phyloP scores from a whole-genome alignment of 768 basidiomycete genomes.

The Russula sp. region DNA sequence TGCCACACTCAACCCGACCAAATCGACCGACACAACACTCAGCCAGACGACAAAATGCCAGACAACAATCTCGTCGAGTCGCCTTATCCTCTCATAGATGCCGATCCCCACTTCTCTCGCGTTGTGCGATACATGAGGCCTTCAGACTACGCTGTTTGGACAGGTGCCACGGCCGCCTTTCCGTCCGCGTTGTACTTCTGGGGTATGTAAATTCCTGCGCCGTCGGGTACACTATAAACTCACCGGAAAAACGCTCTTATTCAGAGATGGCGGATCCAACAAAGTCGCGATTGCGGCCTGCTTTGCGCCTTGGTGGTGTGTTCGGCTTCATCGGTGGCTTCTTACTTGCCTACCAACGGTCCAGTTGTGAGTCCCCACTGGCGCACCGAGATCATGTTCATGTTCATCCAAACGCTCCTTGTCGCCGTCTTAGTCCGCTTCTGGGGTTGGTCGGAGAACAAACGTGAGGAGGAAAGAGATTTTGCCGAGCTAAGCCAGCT shows the following conservation, averaged over 20 bases:
- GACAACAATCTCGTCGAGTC: constrained; percentile 55
- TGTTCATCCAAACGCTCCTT: background rate
- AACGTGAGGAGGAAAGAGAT: constrained; percentile 75
- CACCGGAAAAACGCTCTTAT: constrained; percentile 27
- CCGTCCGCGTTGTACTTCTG: constrained; percentile 78
- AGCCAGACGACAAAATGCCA: constrained; percentile 42
- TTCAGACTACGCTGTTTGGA: constrained; percentile 86
- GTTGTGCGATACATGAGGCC: constrained; percentile 88
- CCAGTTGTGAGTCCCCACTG: constrained; percentile 60
- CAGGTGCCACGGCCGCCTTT: constrained; percentile 71
- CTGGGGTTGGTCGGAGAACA: constrained; percentile 94
- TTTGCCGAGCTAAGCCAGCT: constrained; percentile 72
- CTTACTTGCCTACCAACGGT: constrained; percentile 88
- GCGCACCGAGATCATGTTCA: constrained; percentile 18
- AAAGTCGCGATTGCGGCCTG: constrained; percentile 40
- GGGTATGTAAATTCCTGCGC: constrained; percentile 47
- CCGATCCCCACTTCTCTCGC: constrained; percentile 84
- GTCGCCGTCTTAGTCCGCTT: constrained; percentile 62
- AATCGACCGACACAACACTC: background rate
- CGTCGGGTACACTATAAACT: constrained; percentile 25
- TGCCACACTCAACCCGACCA: constrained; percentile 2
- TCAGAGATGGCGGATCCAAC: constrained; percentile 49
- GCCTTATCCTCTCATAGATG: constrained; percentile 88
- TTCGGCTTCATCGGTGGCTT: constrained; percentile 91
- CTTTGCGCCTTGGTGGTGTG: constrained; percentile 58